Evolutionary conservation across 1,139 yeast species (phyloP), one percentile per base, ranked within the genome.

Genomic region (Hyphopichia khmerensis): DNA sequence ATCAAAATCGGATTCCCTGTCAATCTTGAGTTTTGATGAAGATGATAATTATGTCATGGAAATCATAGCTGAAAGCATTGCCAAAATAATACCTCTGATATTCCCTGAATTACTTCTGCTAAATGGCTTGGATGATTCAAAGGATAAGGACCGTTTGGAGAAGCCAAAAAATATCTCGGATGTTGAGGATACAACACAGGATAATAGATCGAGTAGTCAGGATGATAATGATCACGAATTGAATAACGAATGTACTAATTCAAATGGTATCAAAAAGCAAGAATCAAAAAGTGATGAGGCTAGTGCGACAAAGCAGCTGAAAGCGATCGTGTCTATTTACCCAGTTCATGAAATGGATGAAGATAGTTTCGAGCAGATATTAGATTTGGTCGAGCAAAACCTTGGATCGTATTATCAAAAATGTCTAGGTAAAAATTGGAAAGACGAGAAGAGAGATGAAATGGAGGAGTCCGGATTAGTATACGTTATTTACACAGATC

Each of bases 391-490:
- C 13, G 66, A 62, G 17, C 51, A 50, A 9, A 70, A 69, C 41
- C 48, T 74, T 38, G 69, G 67, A n/a, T 38, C 43, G 1, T 50
- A 60, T 37, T 72, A 73, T 50, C 31, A 39, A 2, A 45, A 44
- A 13, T 52, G 57, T 19, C 52, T 63, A 13, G 82, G 82, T 0
- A 48, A 48, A 31, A 53, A 65, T 15, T 80, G 86, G 86, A 55
- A 60, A 38, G 46, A 46, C 2, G 64, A 59, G 8, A 80, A 80
- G 52, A 46, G 55, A 14, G 59, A 49, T 11, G 86, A 80, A 56
- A 69, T 80, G 75, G 44, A 51, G 16, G 77, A 74, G 40, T 55
- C 64, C 0, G 79, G 77, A 0, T 58, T 80, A 51, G 59, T 67
- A 2, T 77, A 70, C 47, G 55, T 75, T 3, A 59, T 62, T 43